Conservation (phyloP, 164 flowering plant genomes). For the Liquidambar formosana region DNA sequence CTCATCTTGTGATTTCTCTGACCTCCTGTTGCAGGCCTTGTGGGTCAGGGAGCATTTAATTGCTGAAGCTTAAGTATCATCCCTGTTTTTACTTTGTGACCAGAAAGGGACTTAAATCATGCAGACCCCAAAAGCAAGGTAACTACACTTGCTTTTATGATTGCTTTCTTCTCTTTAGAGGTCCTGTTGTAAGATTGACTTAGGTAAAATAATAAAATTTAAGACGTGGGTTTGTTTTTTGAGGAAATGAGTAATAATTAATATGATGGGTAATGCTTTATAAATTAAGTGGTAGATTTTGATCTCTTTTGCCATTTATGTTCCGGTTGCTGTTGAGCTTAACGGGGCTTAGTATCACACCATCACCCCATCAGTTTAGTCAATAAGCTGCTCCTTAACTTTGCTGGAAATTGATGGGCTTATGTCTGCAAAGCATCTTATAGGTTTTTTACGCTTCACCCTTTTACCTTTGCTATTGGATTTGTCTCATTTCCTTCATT, state of each 20-base stretch:
- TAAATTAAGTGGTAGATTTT: neutral
- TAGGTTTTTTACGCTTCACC: neutral
- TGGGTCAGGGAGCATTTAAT: constrained; percentile 48
- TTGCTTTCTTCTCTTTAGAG: constrained; percentile 3
- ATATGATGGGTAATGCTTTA: neutral
- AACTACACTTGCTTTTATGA: constrained; percentile 14
- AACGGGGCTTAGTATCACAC: neutral
- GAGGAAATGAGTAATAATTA: neutral
- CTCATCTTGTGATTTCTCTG: constrained; percentile 37
- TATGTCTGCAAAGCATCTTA: neutral
- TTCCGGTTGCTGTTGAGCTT: neutral
- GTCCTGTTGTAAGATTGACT: neutral
- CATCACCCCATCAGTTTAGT: neutral
- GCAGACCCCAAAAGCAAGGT: constrained; percentile 83
- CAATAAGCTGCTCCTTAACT: neutral
- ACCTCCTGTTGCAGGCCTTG: constrained; percentile 45
- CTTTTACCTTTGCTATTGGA: neutral
- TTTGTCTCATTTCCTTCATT: neutral
- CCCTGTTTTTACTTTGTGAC: constrained; percentile 9
- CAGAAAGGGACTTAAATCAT: constrained; percentile 31
- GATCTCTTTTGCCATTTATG: neutral
- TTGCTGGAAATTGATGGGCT: too few species aligned
- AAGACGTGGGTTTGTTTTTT: neutral
- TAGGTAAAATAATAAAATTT: neutral
- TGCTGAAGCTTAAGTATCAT: constrained; percentile 8